phyloP scores from a whole-genome alignment of 768 basidiomycete species.

The Podaxis sp. region DNA sequence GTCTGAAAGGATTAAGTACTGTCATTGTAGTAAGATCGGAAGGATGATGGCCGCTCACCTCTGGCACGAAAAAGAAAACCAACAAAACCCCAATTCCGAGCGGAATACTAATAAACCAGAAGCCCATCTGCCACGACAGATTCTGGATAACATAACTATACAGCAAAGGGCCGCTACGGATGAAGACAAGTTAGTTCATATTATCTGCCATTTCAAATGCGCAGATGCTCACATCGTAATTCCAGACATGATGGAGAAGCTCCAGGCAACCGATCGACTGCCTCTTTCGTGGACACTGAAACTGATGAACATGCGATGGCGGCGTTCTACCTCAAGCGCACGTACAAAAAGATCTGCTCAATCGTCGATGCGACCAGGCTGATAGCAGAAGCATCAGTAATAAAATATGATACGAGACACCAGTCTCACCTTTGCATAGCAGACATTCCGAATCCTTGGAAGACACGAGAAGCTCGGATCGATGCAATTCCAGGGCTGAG shows the following conservation, averaged over 20 bases:
- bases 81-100: slow-evolving; percentile 35
- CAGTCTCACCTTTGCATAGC: slow-evolving; percentile 36
- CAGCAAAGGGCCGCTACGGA: slow-evolving; percentile 38
- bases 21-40: background rate
- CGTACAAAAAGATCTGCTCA: slow-evolving; percentile 43
- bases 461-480: slow-evolving; percentile 41
- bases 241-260: slow-evolving; percentile 42
- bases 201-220: background rate
- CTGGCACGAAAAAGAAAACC: slow-evolving; percentile 45
- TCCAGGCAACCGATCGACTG: slow-evolving; percentile 43
- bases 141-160: slow-evolving; percentile 48
- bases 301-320: background rate
- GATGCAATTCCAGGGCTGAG: slow-evolving; percentile 40
- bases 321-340: background rate
- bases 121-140: slow-evolving; percentile 43
- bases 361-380: slow-evolving; percentile 42
- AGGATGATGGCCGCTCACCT: slow-evolving; percentile 25
- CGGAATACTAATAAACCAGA: slow-evolving; percentile 48
- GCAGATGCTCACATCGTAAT: slow-evolving; percentile 35
- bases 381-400: background rate
- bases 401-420: background rate
- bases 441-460: slow-evolving; percentile 48
- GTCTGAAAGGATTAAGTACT: slow-evolving; percentile 26
- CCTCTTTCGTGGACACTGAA: slow-evolving; percentile 43
- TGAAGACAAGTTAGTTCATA: background rate